These are phyloP conservation scores for Halteria grandinella DNA, from an alignment of 73 alveolate species.

Conservation along the genomic window DNA sequence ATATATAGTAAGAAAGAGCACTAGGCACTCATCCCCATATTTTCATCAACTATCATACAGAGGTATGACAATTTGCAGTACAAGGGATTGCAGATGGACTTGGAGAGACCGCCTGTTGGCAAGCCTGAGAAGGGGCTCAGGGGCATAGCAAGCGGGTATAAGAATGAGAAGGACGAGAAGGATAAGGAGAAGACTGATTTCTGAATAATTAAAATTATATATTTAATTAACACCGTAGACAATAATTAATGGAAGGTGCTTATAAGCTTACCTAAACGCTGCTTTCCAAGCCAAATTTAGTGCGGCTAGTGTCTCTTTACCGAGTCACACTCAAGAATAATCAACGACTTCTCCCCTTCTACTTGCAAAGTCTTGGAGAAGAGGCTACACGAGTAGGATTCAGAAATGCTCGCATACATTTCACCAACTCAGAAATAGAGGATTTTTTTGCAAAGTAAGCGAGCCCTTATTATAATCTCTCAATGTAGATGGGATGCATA, in stretches of 20 bases:
- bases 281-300: not conserved
- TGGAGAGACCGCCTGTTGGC: not conserved
- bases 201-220: not conserved
- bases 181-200: not conserved
- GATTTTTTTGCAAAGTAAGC: constrained; percentile 26
- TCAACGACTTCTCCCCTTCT: constrained; percentile 8
- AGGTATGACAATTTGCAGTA: constrained; percentile 26
- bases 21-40: constrained; percentile 46
- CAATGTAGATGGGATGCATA: not conserved
- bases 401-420: not conserved
- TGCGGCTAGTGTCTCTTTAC: not conserved
- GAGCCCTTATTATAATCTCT: not conserved
- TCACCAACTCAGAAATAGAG: not conserved
- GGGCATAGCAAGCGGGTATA: constrained; percentile 38
- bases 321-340: not conserved
- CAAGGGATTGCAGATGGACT: constrained; percentile 30
- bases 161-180: not conserved
- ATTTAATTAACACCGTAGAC: not conserved
- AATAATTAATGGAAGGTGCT: not conserved
- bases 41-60: constrained; percentile 16
- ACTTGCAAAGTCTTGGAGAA: not conserved
- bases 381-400: not conserved
- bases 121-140: constrained; percentile 15
- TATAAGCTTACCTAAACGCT: not conserved
- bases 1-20: constrained; percentile 42